A percentile compares a stretch with the other conserved stretches of the same genome.
phyloP scores from a whole-genome alignment of 2,329 filamentous ascomycete species.

The Aspergillus aculeatinus region DNA sequence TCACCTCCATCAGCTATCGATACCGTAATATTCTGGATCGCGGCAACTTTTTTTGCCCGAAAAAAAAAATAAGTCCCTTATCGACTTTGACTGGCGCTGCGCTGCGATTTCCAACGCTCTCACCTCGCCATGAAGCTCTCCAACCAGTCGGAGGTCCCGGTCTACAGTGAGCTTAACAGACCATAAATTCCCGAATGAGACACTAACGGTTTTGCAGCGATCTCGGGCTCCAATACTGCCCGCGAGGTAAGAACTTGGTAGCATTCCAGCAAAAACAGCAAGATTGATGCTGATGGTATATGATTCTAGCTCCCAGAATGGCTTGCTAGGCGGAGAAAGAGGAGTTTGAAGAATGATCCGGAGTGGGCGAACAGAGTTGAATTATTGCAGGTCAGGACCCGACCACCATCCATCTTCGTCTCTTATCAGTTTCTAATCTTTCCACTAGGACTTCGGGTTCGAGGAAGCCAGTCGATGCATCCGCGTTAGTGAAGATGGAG shows the following conservation, averaged over 20 bases:
- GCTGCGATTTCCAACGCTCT: conserved; percentile 5
- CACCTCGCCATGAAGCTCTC: conserved; percentile 47
- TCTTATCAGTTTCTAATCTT: neutral
- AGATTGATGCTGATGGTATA: neutral
- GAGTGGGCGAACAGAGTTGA: conserved; percentile 94
- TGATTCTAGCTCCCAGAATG: conserved; percentile 77
- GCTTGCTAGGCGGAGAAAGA: conserved; percentile 85
- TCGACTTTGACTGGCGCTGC: neutral
- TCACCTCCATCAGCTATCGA: conserved; percentile 24
- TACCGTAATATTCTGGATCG: conserved; percentile 8
- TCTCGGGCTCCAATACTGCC: conserved; percentile 85
- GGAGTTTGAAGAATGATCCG: conserved; percentile 85
- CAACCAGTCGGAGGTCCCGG: conserved; percentile 75
- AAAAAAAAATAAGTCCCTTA: conserved; percentile 13
- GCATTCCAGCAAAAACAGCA: neutral
- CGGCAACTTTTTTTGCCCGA: conserved; percentile 9
- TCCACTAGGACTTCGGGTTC: conserved; percentile 86
- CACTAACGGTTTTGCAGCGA: conserved; percentile 44
- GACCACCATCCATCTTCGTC: neutral
- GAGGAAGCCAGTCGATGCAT: conserved; percentile 92
- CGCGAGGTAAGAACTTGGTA: conserved; percentile 40
- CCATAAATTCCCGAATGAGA: neutral
- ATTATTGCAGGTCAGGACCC: conserved; percentile 54
- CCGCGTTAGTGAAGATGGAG: conserved; percentile 86
- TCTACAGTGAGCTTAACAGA: conserved; percentile 61